phyloP scores from a whole-genome alignment of 2,329 filamentous ascomycete genomes.

The Colletotrichum agaves region DNA sequence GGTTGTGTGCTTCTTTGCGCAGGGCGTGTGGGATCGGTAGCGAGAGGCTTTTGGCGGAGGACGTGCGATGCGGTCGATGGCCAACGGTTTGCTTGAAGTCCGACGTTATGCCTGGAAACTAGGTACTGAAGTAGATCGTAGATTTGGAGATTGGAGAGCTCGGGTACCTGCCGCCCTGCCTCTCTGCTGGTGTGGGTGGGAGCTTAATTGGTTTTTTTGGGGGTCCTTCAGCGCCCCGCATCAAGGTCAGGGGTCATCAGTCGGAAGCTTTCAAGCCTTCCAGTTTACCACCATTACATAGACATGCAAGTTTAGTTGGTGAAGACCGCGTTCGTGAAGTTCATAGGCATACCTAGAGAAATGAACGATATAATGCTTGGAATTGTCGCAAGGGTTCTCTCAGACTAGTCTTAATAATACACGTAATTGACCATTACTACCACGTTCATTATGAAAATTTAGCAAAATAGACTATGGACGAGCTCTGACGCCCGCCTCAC shows the following conservation, averaged over 20 bases:
- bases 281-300: too few relatives aligned
- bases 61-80: not conserved
- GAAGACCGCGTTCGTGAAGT: too few relatives aligned
- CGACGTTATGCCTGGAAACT: not conserved
- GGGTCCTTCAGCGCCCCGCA: conserved; percentile 30
- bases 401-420: conserved; percentile 1
- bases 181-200: conserved; percentile 17
- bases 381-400: not conserved
- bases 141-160: conserved; percentile 32
- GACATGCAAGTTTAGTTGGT: too few relatives aligned
- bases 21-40: not conserved
- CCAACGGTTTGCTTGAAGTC: not conserved
- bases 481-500: conserved; percentile 4
- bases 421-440: conserved; percentile 16
- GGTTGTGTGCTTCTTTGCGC: conserved; percentile 2
- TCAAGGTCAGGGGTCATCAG: conserved; percentile 3
- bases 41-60: not conserved
- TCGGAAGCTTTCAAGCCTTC: too few relatives aligned
- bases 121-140: conserved; percentile 1
- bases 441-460: not conserved
- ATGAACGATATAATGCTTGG: too few relatives aligned
- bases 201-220: conserved; percentile 35
- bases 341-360: too few relatives aligned
- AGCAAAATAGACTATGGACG: conserved; percentile 1
- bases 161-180: conserved; percentile 15